phyloP scores from a whole-genome alignment of 495 filamentous ascomycete genomes.

The Echria macrotheca region DNA sequence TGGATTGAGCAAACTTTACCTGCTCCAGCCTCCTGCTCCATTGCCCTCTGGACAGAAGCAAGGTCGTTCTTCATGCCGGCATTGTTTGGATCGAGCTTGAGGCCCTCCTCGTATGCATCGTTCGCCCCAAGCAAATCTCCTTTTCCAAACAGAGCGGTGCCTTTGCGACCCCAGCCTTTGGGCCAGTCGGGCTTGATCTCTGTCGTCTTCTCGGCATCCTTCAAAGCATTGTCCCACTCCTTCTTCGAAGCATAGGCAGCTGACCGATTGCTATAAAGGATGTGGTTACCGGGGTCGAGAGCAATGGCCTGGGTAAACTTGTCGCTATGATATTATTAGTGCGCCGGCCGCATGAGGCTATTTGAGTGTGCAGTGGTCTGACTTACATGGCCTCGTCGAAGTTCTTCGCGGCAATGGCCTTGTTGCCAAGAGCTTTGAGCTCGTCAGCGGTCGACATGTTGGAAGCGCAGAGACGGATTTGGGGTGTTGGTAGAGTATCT shows the following conservation, averaged over 20 bases:
- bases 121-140: constrained; percentile 78
- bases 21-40: constrained; percentile 69
- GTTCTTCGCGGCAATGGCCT: constrained; percentile 93
- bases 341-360: background rate
- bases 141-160: constrained; percentile 78
- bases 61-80: constrained; percentile 87
- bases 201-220: constrained; percentile 87
- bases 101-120: constrained; percentile 86
- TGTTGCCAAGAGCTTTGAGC: constrained; percentile 96
- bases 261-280: constrained; percentile 96
- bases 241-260: constrained; percentile 90
- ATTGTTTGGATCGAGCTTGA: constrained; percentile 87
- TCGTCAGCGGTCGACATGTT: constrained; percentile 49
- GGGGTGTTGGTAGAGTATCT: too few species aligned
- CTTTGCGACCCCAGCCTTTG: constrained; percentile 90
- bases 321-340: constrained; percentile 48
- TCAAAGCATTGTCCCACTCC: constrained; percentile 75
- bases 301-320: constrained; percentile 92
- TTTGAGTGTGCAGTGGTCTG: constrained; percentile 18
- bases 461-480: too few species aligned
- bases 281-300: constrained; percentile 83
- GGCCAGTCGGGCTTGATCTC: constrained; percentile 97
- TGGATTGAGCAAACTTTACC: constrained; percentile 31
- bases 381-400: constrained; percentile 93
- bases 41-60: constrained; percentile 77